Evolutionary conservation across 306 rosid genomes (phyloP), one percentile per base, ranked within the genome.

Genomic region (Lotus japonicus): DNA sequence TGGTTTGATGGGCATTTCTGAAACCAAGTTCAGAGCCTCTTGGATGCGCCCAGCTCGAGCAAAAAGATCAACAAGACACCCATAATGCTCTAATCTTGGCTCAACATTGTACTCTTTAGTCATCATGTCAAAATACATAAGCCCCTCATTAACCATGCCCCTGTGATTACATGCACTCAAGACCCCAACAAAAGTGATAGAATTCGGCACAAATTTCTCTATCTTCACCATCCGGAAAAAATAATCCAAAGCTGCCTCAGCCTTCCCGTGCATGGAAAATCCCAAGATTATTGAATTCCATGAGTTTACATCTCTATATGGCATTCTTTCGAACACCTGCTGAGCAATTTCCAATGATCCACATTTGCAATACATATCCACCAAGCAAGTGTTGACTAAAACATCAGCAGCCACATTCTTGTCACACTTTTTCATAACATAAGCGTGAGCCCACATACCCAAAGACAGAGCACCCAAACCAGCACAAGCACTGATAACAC

Each of bases 391-490:
- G 52, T 85, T 82, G 12, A 87, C 68, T 67, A 79, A 79, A 48
- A 83, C 83, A 78, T 89, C 85, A 52, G 4, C 15, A 38, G 52
- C 71, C 23, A 84, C 26, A 10, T 36, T 65, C 15, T 31, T 42
- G 9, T 62, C 82, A 57, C 68, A 42, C 74, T 33, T 87, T 35
- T 78, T 87, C 79, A 88, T 68, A 42, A 82, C 14, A 82, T 82
- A 89, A 57, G 84, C 85, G 83, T 92, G 92, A 65, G 79, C 89
- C 97, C 96, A 92, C 83, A 92, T 72, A 39, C 98, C 96, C 55
- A 86, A 26, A 57, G 88, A 78, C 74, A 89, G 28, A 59, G 91
- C 84, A 15, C 91, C 84, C 58, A 87, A 64, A 68, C 97, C 91
- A 45, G 87, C 87, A 76, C 98, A 92, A 23, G 96, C 91, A 55